Evolutionary conservation across 768 basidiomycete species (phyloP).

Genomic region (Guyanaporus albipodus): DNA sequence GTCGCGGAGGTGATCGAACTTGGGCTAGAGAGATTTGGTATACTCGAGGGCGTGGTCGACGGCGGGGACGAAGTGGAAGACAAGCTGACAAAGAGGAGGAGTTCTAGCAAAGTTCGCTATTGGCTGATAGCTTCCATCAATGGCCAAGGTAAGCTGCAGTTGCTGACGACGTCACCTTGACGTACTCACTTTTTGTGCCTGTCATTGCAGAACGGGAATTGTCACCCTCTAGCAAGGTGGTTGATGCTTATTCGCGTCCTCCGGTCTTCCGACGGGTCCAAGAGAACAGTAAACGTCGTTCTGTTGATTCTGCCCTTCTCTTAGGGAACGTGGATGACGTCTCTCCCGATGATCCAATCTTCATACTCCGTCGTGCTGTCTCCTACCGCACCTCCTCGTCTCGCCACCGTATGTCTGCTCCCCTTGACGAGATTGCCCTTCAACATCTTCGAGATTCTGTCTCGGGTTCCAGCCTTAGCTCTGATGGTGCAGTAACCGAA

Average conservation of each 20-base stretch:
- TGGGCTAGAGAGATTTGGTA: slow-evolving; percentile 90
- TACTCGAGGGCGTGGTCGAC: slow-evolving; percentile 95
- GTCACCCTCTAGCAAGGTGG: slow-evolving; percentile 72
- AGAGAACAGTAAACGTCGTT: slow-evolving; percentile 73
- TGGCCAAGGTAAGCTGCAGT: slow-evolving; percentile 55
- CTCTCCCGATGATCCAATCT: slow-evolving; percentile 78
- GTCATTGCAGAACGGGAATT: slow-evolving; percentile 65
- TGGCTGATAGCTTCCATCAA: slow-evolving; percentile 57
- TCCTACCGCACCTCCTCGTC: slow-evolving; percentile 69
- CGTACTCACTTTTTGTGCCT: slow-evolving; percentile 8
- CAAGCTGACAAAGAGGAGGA: slow-evolving; percentile 77
- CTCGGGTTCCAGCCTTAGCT: slow-evolving; percentile 51
- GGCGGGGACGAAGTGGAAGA: slow-evolving; percentile 98
- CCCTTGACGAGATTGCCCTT: slow-evolving; percentile 80
- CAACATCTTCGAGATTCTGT: slow-evolving; percentile 65
- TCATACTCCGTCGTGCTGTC: slow-evolving; percentile 80
- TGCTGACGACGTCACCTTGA: background rate
- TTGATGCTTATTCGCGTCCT: slow-evolving; percentile 77
- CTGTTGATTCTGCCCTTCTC: slow-evolving; percentile 73
- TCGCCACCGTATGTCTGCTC: slow-evolving; percentile 68
- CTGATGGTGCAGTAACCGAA: slow-evolving; percentile 38
- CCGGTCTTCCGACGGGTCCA: slow-evolving; percentile 63
- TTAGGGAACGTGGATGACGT: slow-evolving; percentile 74
- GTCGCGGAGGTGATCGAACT: slow-evolving; percentile 96
- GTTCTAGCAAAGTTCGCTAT: slow-evolving; percentile 76